A percentile compares a stretch with the other conserved stretches of the same genome.
These are phyloP conservation scores for Saturnispora gosingensis DNA, from an alignment of 805 yeast genomes.

Conservation along the genomic window DNA sequence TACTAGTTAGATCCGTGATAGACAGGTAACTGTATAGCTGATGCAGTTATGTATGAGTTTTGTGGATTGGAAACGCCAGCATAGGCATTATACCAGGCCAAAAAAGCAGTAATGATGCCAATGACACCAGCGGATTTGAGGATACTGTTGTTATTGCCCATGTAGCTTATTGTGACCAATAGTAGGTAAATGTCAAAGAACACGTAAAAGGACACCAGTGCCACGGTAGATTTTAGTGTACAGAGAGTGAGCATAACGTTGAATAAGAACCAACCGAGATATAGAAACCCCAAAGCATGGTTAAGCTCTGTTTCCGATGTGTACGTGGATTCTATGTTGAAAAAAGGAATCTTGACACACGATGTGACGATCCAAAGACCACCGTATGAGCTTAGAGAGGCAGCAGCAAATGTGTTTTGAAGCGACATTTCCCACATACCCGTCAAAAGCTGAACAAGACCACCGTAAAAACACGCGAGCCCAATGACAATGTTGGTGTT, in stretches of 20 bases:
- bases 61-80: constrained; percentile 59
- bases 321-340: constrained; percentile 44
- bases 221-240: constrained; percentile 47
- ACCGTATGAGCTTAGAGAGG: constrained; percentile 51
- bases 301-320: constrained; percentile 34
- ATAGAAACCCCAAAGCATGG: constrained; percentile 48
- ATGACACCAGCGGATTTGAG: constrained; percentile 52
- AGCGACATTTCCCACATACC: constrained; percentile 68
- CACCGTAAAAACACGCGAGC: constrained; percentile 63
- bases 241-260: constrained; percentile 47
- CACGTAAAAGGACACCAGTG: constrained; percentile 42
- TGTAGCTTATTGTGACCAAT: constrained; percentile 39
- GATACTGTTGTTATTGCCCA: constrained; percentile 33
- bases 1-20: constrained; percentile 10
- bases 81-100: constrained; percentile 64
- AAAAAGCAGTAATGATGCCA: constrained; percentile 50
- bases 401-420: constrained; percentile 69
- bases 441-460: constrained; percentile 58
- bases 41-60: constrained; percentile 46
- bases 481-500: constrained; percentile 55
- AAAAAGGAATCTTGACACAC: constrained; percentile 48
- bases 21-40: constrained; percentile 24
- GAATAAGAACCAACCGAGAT: constrained; percentile 57
- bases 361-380: constrained; percentile 75
- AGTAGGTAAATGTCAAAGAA: constrained; percentile 48